These are phyloP conservation scores for Carex pumila DNA, from an alignment of 176 grass and related monocot species.

Conservation along the genomic window DNA sequence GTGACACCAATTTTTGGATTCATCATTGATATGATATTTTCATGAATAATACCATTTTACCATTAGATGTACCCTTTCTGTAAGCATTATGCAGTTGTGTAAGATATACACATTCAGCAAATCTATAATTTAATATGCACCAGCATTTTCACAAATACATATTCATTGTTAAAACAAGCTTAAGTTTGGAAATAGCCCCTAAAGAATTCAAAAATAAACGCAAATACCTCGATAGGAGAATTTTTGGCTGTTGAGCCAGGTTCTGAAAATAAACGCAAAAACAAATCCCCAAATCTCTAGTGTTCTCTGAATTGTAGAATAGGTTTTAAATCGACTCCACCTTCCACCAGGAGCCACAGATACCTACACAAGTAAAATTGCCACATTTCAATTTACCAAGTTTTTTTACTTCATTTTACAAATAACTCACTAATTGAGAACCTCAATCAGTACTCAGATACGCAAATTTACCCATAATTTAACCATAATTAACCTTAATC, in stretches of 20 bases:
- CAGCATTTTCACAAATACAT: background rate
- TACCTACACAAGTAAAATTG: constrained; percentile 45
- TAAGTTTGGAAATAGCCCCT: background rate
- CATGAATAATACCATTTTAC: background rate
- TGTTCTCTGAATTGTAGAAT: constrained; percentile 98
- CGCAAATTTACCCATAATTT: background rate
- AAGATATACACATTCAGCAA: background rate
- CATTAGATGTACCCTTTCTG: background rate
- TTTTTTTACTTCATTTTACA: background rate
- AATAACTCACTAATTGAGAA: background rate
- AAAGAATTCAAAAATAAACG: background rate
- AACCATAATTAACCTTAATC: background rate
- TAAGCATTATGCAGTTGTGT: background rate
- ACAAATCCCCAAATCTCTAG: constrained; percentile 97
- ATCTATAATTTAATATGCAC: background rate
- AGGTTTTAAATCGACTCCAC: constrained; percentile 98
- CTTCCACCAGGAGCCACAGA: constrained; percentile 84
- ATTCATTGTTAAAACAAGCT: background rate
- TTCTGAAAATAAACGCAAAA: constrained; percentile 71
- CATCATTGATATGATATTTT: background rate
- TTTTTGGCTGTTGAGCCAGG: constrained; percentile 90
- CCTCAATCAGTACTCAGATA: background rate
- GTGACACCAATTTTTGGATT: background rate
- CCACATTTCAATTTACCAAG: background rate
- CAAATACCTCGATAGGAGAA: constrained; percentile 81